Base-by-base conservation (phyloP, 768 basidiomycete genomes). In the Suillus occidentalis region DNA sequence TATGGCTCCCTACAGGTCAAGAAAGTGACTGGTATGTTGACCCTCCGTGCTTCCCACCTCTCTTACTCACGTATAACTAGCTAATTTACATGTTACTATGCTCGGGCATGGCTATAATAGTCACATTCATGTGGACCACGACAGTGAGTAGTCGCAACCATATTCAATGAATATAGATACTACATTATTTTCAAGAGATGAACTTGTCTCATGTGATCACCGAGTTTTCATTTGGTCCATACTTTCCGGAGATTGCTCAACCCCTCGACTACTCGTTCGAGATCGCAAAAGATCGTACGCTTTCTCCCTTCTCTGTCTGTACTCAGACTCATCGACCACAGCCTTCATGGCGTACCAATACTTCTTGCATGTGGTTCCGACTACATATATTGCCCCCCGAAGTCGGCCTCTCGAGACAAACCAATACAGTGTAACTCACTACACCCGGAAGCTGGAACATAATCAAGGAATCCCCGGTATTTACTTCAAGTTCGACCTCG, bases 401-500 rank as follows among this genome's bases (percentile, higher is more conserved):
- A 80, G 84, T 14, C 40, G 64, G 0, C 89, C 91, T 5, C 76
- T 94, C 4, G 74, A 84, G 47, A 95, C 93, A 3, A 85, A 92
- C 72, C 93, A 97, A 76, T 98, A 99, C 79, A 93, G 92, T 55
- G 97, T 98, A 6, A 98, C 94, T 0, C 94, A 97, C 77, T 97
- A 98, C 69, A 88, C 85, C 2, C 87, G 92, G 37, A 82, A 85
- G 20, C 79, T 97, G 3, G 80, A 86, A 22, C 91, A 93, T 72
- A 87, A 92, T 67, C 78, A 81, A 18, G 93, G 92, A 8, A 89
- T 94, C 0, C 97, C 97, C 0, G 96, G 93, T 18, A 97, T 99
- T 73, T 98, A 97, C 83, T 97, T 98, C 89, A 97, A 98, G 77
- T 98, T 94, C 75, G 96, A 99, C 65, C 79, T 98, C 43, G 97